Base-by-base conservation (phyloP, 75 land plant species). In the Pseudotsuga menziesii region DNA sequence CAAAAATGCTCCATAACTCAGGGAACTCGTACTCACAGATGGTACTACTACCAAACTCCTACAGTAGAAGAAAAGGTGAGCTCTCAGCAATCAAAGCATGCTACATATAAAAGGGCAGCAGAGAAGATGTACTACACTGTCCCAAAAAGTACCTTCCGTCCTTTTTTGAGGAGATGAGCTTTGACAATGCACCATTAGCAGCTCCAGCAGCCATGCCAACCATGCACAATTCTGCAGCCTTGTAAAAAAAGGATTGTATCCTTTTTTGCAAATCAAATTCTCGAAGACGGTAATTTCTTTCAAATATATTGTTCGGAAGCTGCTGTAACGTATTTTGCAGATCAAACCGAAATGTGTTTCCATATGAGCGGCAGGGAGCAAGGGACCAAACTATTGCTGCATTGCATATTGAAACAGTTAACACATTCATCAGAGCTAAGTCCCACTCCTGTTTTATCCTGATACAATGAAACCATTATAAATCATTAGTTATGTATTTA, bases 361-460 rank as follows among this genome's bases (percentile, higher is more conserved):
- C 98, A 85, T 94, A 96, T 15, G 97, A 92, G 36, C 98, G 94
- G 77, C 97, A 92, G 11, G 99, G 98, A 75, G 99, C 99, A 73
- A 96, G 88, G 4, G 98, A 92, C 98, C 99, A 96, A 76, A 88
- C 91, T 56, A 94, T 85, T 5, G 92, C 69, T n/a, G 91, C 93
- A 82, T 94, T 96, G 85, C 98, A 94, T 16, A 81, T 84, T 64
- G 93, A 70, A 64, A 85, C 80, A 72, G 99, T 92, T 80, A 96
- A 83, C 26, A 96, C 88, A 82, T 96, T 94, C 26, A 87, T 77
- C 17, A 91, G 86, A 69, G 99, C 99, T 61, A 96, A 78, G 82
- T 94, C 90, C 98, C 98, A 94, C 77, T 96, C 95, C 57, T 94
- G 77, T 79, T 92, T 94, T 78, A 96, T 87, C 89, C 99, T 96